Base-by-base conservation (phyloP, 2,329 filamentous ascomycete genomes). In the Rutstroemia sp. region DNA sequence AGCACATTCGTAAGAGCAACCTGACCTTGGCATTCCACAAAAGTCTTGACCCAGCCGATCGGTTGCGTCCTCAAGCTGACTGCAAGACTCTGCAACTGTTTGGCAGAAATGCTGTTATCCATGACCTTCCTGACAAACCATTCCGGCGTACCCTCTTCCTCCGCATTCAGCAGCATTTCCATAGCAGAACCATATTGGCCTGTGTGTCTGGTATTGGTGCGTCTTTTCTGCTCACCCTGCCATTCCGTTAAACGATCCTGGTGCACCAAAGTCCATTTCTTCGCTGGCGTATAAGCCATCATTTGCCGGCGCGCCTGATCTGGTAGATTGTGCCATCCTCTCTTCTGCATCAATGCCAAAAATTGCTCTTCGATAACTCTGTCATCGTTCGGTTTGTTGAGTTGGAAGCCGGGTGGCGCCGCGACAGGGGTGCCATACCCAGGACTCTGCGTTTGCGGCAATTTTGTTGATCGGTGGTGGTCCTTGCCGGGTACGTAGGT, bases 61-160 rank as follows among this genome's bases (percentile, higher is more conserved):
- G 95, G 94, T 71, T 99, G 94, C 41, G 94, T 97, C 67, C 94
- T 80, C 65, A 99, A 73, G 71, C 92, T 96, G 74, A 99, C 95
- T 69, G 94, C 90, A 69, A 99, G 75, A 75, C 90, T 96, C 61
- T 89, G 89, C 61, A 99, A 79, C 60, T 95, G 89, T 76, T 97
- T 96, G 62, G 87, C 82, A 54, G 92, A 90, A 63, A 97, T 89
- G 60, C 84, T 89, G 72, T 96, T 95, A 71, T 97, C 92, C 88
- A 97, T 90, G 58, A 97, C 89, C 70, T 89, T 92, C 69, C 90
- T 88, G 53, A 99, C 92, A 71, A 96, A 99, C 92, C 92, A 99
- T 73, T 97, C 92, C 3, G 94, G 94, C 50, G 89, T 95, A 46
- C 92, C 92, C 72, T 97, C 94, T 70, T 97, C 92, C 69, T 96